phyloP scores from a whole-genome alignment of 106 monocot species.

The Dendrobium officinale region DNA sequence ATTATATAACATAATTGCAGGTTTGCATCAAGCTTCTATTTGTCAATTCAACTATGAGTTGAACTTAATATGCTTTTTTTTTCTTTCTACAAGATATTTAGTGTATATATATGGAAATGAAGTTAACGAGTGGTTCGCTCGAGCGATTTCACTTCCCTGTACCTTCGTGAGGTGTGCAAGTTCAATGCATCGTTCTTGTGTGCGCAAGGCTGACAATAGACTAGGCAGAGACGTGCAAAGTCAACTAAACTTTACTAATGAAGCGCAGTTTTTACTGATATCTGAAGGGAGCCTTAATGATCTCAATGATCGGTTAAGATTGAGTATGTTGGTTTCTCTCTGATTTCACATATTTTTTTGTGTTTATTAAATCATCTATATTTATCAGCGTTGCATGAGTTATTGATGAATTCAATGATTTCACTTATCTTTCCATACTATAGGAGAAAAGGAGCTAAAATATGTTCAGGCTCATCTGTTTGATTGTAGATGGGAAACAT shows the following conservation, averaged over 20 bases:
- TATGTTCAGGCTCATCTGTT: not conserved
- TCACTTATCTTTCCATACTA: not conserved
- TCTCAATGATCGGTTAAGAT: slow-evolving; percentile 48
- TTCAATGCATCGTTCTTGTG: slow-evolving; percentile 25
- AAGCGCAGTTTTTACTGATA: slow-evolving; percentile 79
- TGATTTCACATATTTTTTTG: not conserved
- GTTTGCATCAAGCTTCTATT: not conserved
- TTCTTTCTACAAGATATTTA: slow-evolving; percentile 44
- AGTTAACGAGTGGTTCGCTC: slow-evolving; percentile 69
- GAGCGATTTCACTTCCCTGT: slow-evolving; percentile 61
- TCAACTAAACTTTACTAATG: slow-evolving; percentile 73
- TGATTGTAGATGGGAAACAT: not conserved
- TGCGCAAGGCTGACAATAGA: slow-evolving; percentile 15
- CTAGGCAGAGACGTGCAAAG: slow-evolving; percentile 51
- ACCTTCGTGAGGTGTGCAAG: slow-evolving; percentile 54
- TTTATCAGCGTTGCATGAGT: too few species aligned
- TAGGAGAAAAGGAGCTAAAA: not conserved
- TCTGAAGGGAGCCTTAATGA: slow-evolving; percentile 76
- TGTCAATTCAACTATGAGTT: not conserved
- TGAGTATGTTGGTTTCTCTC: not conserved
- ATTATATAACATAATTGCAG: not conserved
- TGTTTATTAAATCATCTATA: not conserved
- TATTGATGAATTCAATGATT: too few species aligned
- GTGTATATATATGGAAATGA: slow-evolving; percentile 50
- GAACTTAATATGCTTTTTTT: not conserved